Evolutionary conservation across 768 basidiomycete genomes (phyloP).

Genomic region (Suillus brevipes): DNA sequence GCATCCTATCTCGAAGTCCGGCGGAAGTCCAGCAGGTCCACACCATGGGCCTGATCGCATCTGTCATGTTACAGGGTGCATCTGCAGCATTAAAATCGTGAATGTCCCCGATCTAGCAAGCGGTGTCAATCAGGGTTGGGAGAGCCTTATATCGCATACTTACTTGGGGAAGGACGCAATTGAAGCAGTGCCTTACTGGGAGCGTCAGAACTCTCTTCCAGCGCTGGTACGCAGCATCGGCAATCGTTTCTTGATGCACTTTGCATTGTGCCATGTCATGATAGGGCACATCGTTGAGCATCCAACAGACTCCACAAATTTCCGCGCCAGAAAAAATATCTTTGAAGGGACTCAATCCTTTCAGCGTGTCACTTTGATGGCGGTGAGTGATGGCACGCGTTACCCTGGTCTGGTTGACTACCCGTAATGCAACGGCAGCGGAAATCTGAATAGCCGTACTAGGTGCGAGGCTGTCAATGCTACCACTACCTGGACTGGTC

Average conservation of each 20-base stretch:
- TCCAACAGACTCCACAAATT: background rate
- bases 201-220: background rate
- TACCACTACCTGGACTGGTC: background rate
- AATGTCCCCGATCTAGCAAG: background rate
- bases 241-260: background rate
- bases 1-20: too few relatives aligned
- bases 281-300: background rate
- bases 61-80: background rate
- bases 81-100: background rate
- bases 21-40: background rate
- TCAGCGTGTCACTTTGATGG: background rate
- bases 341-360: background rate
- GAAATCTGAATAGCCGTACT: background rate
- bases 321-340: background rate
- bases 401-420: background rate
- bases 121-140: background rate
- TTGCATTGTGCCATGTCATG: background rate
- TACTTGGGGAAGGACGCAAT: background rate
- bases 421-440: background rate
- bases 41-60: background rate
- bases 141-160: background rate
- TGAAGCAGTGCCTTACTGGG: background rate
- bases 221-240: background rate
- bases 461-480: background rate
- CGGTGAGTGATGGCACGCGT: background rate